Base-by-base conservation (phyloP, 2,329 filamentous ascomycete genomes). In the Paraconiothyrium brasiliense region DNA sequence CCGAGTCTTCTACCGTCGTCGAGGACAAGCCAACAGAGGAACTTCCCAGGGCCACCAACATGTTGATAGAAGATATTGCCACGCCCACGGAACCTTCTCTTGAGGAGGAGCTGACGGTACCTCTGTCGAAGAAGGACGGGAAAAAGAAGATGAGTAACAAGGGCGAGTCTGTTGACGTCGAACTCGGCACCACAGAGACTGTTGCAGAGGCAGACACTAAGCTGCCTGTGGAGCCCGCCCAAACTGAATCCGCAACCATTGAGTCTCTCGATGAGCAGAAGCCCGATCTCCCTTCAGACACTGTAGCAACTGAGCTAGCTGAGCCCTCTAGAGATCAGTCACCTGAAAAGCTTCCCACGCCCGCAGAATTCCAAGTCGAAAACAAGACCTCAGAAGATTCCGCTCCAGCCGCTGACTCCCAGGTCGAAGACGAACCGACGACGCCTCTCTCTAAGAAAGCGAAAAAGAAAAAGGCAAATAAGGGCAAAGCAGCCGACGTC, bases 391-490 rank as follows among this genome's bases (percentile, higher is more conserved):
- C 51, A 3, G 50, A 58, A 46, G 55, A 51, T 44, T n/a, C 41
- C 22, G 9, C 47, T 52, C 27, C 35, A 13, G 55, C 55, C 6
- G 24, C 39, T 27, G 55, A 56, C 22, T 50, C 57, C 27, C 41
- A 52, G 9, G 20, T 48, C 13, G 61, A 63, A 14, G 59, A 68
- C 34, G 64, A 68, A 54, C 20, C 47, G 1, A 35, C 58, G 14
- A 44, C 37, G 7, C 20, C 54, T 11, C 49, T 60, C 20, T 61
- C 64, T 9, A 71, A 68, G 52, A 70, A 68, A 51, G 60, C 57
- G 50, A 70, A 68, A 58, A 72, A 70, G 46, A 71, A 69, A 62
- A 71, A 72, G 56, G 61, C 55, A 14, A 71, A 70, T 57, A 71
- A 67, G 52, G 58, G 46, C 7, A 64, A 66, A 43, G 46, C 60